A percentile compares a stretch with the other conserved stretches of the same genome.
These are phyloP conservation scores for Cladosporium colombiae DNA, from an alignment of 2,329 filamentous ascomycete species.

Conservation along the genomic window DNA sequence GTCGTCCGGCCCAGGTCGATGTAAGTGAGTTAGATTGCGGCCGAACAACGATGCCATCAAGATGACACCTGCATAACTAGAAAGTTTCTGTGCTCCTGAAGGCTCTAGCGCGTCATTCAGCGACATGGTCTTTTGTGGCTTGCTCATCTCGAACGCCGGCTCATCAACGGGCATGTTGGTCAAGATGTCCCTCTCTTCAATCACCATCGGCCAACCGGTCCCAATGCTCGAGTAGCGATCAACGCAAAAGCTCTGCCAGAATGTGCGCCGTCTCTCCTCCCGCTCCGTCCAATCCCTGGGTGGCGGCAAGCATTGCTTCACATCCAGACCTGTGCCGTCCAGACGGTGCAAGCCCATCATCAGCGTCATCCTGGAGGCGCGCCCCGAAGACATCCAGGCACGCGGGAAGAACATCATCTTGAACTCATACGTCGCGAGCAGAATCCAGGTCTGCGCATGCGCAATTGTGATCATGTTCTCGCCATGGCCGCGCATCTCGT, in stretches of 20 bases:
- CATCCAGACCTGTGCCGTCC: constrained; percentile 79
- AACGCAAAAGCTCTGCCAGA: constrained; percentile 90
- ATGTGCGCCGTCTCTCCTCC: constrained; percentile 87
- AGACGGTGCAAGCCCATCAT: constrained; percentile 93
- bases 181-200: constrained; percentile 88
- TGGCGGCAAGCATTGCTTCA: constrained; percentile 86
- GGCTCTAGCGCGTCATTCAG: constrained; percentile 70
- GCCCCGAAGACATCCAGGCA: constrained; percentile 89
- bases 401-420: constrained; percentile 97
- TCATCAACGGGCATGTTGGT: constrained; percentile 83
- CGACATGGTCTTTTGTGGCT: constrained; percentile 68
- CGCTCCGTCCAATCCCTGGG: constrained; percentile 91
- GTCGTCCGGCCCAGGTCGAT: constrained; percentile 80
- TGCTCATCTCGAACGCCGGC: constrained; percentile 79
- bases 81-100: constrained; percentile 71
- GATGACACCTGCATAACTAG: constrained; percentile 76
- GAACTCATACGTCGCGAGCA: constrained; percentile 86
- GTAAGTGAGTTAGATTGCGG: constrained; percentile 85
- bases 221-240: constrained; percentile 95
- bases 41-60: constrained; percentile 89
- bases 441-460: constrained; percentile 80
- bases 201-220: constrained; percentile 93
- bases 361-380: constrained; percentile 75
- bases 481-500: constrained; percentile 90
- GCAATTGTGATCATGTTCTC: constrained; percentile 84